Conservation (phyloP, 148 eudicot genomes). For the Rhododendron mucronatum region DNA sequence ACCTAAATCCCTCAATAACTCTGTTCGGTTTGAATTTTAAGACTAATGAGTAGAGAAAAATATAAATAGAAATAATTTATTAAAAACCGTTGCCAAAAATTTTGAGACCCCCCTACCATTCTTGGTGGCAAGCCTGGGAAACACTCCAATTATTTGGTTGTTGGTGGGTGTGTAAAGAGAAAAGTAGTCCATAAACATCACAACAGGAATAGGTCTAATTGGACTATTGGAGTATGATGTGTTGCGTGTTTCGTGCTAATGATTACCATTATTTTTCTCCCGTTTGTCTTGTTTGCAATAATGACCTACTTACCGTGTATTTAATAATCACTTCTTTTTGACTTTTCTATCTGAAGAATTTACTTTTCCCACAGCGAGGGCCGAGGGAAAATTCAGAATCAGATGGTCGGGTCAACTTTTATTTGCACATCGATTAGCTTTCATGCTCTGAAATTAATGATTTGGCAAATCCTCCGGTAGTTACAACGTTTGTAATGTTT, state of each 20-base stretch:
- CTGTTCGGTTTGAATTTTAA: no score
- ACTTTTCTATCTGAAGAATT: background rate
- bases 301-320: background rate
- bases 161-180: background rate
- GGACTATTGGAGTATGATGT: no score
- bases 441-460: no score
- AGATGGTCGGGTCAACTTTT: background rate
- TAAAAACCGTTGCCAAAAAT: no score
- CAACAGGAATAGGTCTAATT: no score
- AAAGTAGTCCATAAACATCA: background rate
- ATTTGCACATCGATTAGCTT: background rate
- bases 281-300: background rate
- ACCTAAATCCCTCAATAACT: no score
- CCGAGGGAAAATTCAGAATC: background rate
- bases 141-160: no score
- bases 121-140: no score
- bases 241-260: background rate
- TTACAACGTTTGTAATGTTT: accelerated
- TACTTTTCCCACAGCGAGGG: background rate
- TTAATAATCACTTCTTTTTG: background rate
- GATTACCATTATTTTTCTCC: background rate
- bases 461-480: accelerated
- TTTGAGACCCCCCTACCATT: no score
- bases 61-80: no score
- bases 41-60: accelerated